Conservation (phyloP, 352 stramenopile genomes). For the Phytophthora ohioensis region DNA sequence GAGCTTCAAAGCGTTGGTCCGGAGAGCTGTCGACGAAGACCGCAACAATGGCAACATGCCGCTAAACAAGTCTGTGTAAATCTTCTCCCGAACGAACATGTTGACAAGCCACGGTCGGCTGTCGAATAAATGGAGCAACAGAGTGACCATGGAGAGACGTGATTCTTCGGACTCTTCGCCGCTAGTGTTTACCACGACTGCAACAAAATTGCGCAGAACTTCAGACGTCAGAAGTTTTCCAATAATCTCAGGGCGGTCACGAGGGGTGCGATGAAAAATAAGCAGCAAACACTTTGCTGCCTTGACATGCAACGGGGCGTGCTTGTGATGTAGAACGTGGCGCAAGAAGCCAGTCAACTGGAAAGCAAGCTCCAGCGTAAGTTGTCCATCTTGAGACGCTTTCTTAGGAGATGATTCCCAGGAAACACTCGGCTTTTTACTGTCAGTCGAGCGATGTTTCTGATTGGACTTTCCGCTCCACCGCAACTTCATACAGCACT, state of each 20-base stretch:
- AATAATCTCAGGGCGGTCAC: conserved; percentile 42
- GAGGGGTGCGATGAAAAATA: conserved; percentile 59
- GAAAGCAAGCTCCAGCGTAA: conserved; percentile 52
- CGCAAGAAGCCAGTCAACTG: conserved; percentile 61
- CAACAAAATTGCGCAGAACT: conserved; percentile 64
- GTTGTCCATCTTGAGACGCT: conserved; percentile 26
- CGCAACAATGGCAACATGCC: conserved; percentile 55
- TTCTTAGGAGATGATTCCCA: conserved; percentile 23
- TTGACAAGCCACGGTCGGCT: conserved; percentile 58
- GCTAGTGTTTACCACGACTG: conserved; percentile 52
- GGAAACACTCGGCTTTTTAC: conserved; percentile 10
- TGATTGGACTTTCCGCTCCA: conserved; percentile 47
- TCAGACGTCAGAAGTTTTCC: conserved; percentile 56
- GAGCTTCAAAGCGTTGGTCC: conserved; percentile 61
- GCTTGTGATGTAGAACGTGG: conserved; percentile 62
- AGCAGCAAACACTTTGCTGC: conserved; percentile 77
- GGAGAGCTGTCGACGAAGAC: conserved; percentile 50
- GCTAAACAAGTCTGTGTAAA: conserved; percentile 70
- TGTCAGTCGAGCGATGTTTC: conserved; percentile 7
- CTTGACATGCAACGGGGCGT: conserved; percentile 66
- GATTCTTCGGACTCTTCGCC: conserved; percentile 76
- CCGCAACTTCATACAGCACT: conserved; percentile 75
- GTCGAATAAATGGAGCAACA: conserved; percentile 80
- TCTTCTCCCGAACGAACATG: conserved; percentile 62
- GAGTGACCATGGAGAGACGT: conserved; percentile 63